Conservation (phyloP, 345 rosid genomes). For the Gossypioides kirkii region DNA sequence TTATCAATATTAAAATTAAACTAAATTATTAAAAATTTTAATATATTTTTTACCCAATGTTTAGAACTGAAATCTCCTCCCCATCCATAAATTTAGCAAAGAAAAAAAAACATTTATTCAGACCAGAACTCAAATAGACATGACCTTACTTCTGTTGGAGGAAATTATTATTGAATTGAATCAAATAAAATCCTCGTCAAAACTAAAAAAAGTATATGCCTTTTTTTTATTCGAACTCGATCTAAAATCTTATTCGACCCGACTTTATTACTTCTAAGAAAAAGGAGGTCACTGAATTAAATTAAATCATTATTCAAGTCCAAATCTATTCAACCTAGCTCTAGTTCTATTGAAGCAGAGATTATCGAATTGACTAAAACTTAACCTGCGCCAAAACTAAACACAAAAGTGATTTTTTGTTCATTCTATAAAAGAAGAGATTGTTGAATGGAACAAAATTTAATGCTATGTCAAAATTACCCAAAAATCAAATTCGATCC, state of each 20-base stretch:
- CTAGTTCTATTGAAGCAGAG: not conserved
- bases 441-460: too few species aligned
- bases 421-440: not conserved
- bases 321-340: not conserved
- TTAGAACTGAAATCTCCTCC: too few species aligned
- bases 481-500: too few species aligned
- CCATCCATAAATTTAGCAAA: too few species aligned
- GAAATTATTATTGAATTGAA: not conserved
- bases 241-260: not conserved
- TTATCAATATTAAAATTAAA: not conserved
- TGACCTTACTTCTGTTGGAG: not conserved
- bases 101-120: too few species aligned
- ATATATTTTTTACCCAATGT: too few species aligned
- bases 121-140: too few species aligned
- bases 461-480: too few species aligned
- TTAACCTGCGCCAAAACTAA: not conserved
- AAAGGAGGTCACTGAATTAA: not conserved
- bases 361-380: not conserved
- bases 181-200: not conserved
- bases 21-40: not conserved
- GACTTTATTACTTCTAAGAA: not conserved
- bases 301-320: not conserved
- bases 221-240: not conserved
- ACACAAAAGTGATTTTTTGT: not conserved
- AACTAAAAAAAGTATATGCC: not conserved